Evolutionary conservation across 208 protist genomes (phyloP).

Genomic region (Naegleria gruberi): DNA sequence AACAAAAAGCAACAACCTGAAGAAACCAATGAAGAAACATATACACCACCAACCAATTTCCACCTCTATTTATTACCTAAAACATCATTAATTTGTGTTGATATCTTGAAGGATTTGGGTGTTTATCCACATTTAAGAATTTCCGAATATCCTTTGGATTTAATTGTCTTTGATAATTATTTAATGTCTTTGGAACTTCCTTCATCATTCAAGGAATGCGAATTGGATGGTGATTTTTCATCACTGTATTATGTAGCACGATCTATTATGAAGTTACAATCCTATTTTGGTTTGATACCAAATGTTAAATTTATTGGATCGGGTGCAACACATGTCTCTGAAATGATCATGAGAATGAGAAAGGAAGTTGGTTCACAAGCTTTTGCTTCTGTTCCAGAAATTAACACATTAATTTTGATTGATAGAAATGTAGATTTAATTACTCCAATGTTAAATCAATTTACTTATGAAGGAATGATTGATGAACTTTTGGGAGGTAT

Average conservation of each 20-base stretch:
- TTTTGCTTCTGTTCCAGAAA: not conserved
- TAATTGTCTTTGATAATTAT: not conserved
- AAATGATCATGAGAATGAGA: not conserved
- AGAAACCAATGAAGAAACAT: no score
- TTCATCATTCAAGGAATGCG: not conserved
- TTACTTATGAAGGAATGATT: not conserved
- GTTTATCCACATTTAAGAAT: not conserved
- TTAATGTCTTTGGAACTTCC: not conserved
- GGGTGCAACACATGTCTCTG: not conserved
- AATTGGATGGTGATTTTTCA: not conserved
- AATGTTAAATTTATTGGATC: not conserved
- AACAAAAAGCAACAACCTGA: no score
- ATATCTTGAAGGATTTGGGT: not conserved
- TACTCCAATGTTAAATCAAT: not conserved
- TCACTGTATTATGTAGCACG: not conserved
- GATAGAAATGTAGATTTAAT: not conserved
- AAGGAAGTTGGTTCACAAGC: not conserved
- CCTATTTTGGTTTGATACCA: not conserved
- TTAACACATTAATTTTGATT: not conserved
- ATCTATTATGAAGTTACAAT: not conserved
- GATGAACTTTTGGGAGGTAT: not conserved
- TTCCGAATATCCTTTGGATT: not conserved
- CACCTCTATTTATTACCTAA: not conserved
- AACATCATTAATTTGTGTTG: not conserved
- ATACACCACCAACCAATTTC: no score